These are phyloP conservation scores for Corylus avellana DNA, from an alignment of 306 rosid genomes.

Conservation along the genomic window DNA sequence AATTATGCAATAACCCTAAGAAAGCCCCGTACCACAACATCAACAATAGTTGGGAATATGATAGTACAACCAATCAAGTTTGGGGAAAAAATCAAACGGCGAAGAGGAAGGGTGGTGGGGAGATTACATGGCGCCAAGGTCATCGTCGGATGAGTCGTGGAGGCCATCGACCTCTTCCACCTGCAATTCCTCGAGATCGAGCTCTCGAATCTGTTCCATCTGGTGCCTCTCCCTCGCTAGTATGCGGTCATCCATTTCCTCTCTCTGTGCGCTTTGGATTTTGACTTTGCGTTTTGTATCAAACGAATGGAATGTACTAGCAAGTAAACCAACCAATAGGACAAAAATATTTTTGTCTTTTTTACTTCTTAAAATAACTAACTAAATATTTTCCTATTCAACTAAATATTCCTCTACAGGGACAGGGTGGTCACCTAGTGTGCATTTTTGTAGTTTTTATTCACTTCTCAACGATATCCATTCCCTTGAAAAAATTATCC, in stretches of 20 bases:
- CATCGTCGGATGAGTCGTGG: conserved; percentile 52
- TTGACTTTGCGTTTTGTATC: conserved; percentile 15
- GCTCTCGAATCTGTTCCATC: conserved; percentile 86
- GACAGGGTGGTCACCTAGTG: too few species aligned
- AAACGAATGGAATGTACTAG: not conserved
- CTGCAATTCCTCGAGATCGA: conserved; percentile 81
- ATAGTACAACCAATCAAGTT: not conserved
- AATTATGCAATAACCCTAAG: not conserved
- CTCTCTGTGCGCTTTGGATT: not conserved
- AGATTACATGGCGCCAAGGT: conserved; percentile 47
- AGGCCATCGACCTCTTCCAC: conserved; percentile 76
- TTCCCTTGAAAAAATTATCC: too few species aligned
- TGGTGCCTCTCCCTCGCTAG: conserved; percentile 74
- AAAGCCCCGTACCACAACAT: not conserved
- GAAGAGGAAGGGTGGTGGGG: not conserved
- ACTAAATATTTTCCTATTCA: too few species aligned
- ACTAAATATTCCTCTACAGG: too few species aligned
- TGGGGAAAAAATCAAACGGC: not conserved
- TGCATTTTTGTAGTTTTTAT: too few species aligned
- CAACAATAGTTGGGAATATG: not conserved
- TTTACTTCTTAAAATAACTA: too few species aligned
- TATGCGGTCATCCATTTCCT: conserved; percentile 57
- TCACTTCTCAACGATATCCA: too few species aligned
- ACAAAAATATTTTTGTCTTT: too few species aligned
- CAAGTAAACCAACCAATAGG: too few species aligned